Evolutionary conservation across 306 rosid species (phyloP), one percentile per base, ranked within the genome.

Genomic region (Crataegus laevigata): DNA sequence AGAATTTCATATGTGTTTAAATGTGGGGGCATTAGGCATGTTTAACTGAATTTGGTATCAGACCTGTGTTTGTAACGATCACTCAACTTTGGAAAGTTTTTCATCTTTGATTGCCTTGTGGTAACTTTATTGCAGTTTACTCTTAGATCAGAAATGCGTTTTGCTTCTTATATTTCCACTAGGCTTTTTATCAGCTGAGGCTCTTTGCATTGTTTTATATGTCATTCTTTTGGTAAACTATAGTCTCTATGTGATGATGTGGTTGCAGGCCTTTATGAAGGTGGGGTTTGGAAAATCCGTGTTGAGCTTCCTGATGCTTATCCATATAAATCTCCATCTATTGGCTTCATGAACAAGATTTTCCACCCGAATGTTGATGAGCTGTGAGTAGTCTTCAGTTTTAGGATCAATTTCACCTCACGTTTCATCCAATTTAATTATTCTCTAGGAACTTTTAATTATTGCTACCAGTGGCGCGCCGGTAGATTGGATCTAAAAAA

Each of bases 231-330:
- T n/a, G 10, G 57, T 57, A 75, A 75, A 15, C 68, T 79, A 18
- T 75, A 50, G 26, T 9, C 64, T 73, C 22, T 75, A 65, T 52
- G 3, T 50, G 54, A 25, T 78, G n/a, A 50, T 71, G 77, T 82
- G 77, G 63, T 74, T 87, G 86, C 90, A 96, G 96, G 97, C 82
- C 96, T 90, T 73, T 88, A 96, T 75, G 99, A 96, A 88, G 89
- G 98, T 0, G 99, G 99, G 36, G 83, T 96, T 72, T 96, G 99
- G 99, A 96, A 96, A 87, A 82, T 96, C 75, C 96, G 87, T 19
- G 99, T 96, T 29, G 98, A 92, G 85, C 97, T 96, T 78, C 99
- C 99, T 12, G 99, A 96, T 40, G 98, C 99, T 18, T 96, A 96
- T 75, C 99, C 99, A 32, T 96, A 92, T 82, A 92, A 92, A 85